phyloP scores from a whole-genome alignment of 441 rosid genomes.

The Gossypium gossypioides region DNA sequence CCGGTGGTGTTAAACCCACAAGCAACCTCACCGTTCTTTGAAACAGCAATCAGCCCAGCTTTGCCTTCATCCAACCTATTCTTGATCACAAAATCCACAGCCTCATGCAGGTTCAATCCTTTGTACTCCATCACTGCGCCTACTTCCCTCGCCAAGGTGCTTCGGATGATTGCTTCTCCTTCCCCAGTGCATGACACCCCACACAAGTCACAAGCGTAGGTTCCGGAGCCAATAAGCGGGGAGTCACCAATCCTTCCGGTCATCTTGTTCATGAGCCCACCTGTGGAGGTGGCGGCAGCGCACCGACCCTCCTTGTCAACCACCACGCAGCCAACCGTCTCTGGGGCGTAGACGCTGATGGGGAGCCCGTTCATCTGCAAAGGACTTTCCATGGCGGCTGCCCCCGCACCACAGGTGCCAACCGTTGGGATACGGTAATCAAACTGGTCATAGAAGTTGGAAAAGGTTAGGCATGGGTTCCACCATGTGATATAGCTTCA shows the following conservation, averaged over 20 bases:
- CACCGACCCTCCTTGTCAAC: constrained; percentile 76
- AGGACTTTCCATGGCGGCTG: constrained; percentile 41
- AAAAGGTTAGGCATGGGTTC: not conserved
- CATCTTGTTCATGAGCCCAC: constrained; percentile 86
- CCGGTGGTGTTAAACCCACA: constrained; percentile 48
- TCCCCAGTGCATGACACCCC: constrained; percentile 90
- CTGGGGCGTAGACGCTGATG: constrained; percentile 69
- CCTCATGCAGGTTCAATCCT: constrained; percentile 59
- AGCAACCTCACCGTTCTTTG: constrained; percentile 51
- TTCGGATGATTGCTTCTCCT: constrained; percentile 87
- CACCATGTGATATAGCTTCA: not conserved
- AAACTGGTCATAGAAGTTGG: constrained; percentile 32
- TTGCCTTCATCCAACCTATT: constrained; percentile 65
- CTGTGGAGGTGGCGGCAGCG: constrained; percentile 86
- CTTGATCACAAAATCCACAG: constrained; percentile 64
- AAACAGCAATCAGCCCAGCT: constrained; percentile 67
- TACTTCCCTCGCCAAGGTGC: constrained; percentile 75
- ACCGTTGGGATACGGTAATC: constrained; percentile 59
- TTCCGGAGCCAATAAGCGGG: constrained; percentile 81
- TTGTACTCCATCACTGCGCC: constrained; percentile 93
- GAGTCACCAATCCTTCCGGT: constrained; percentile 87
- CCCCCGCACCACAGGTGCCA: constrained; percentile 50
- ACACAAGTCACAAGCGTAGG: constrained; percentile 66
- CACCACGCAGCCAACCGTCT: constrained; percentile 84
- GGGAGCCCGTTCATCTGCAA: constrained; percentile 83